Evolutionary conservation across 2,329 filamentous ascomycete genomes (phyloP).

Genomic region (Botrytis aclada): DNA sequence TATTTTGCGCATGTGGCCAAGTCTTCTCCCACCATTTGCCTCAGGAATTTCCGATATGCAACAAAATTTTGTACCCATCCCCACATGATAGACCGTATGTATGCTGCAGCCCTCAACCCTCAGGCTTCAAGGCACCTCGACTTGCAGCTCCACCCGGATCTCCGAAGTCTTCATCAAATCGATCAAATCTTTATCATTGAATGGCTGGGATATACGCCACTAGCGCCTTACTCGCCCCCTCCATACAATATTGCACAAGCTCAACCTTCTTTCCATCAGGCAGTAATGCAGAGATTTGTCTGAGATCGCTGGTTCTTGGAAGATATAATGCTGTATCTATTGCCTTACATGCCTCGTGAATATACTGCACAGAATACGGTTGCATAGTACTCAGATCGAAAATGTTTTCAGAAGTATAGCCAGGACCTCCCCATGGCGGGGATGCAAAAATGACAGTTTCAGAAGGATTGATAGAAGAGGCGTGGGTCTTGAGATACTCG

Average conservation of each 20-base stretch:
- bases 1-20: neutral
- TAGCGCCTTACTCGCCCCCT: constrained; percentile 81
- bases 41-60: constrained; percentile 17
- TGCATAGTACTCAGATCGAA: constrained; percentile 86
- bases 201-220: constrained; percentile 57
- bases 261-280: constrained; percentile 56
- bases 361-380: constrained; percentile 69
- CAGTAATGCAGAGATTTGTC: constrained; percentile 66
- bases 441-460: constrained; percentile 62
- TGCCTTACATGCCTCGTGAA: constrained; percentile 60
- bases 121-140: neutral
- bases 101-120: neutral
- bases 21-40: neutral
- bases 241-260: constrained; percentile 87
- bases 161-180: neutral
- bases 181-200: neutral
- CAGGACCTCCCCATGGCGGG: constrained; percentile 71
- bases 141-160: neutral
- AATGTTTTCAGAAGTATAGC: constrained; percentile 62
- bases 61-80: constrained; percentile 16
- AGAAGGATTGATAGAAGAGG: constrained; percentile 27
- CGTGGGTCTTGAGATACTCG: constrained; percentile 32
- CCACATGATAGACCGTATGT: constrained; percentile 1
- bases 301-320: constrained; percentile 78
- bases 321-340: constrained; percentile 73